Evolutionary conservation across 1,284 basidiomycete species (phyloP), one percentile per base, ranked within the genome.

Genomic region (Caloboletus firmus): DNA sequence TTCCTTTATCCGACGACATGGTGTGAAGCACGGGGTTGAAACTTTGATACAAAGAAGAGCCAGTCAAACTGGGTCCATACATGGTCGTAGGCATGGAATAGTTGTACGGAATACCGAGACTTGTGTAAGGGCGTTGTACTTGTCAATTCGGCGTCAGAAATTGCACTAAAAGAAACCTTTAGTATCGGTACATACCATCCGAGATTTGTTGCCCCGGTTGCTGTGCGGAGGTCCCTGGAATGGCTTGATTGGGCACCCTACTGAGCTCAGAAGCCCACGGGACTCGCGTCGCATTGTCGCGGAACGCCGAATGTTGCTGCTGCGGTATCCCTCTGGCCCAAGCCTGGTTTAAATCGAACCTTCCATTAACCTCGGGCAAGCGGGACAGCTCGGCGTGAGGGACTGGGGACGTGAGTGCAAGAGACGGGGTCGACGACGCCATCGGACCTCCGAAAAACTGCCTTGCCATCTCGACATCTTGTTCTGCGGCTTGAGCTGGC

Each of bases 381-480:
- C 72, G 73, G 18, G 74, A 64, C 41, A 81, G 61, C 32, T 79
- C 76, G 2, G 68, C 62, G n/a, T 72, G 74, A 20, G 69, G 60
- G 34, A 76, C 68, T 50, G 69, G 59, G 60, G 70, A 58, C 57
- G 74, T 32, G 41, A 70, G 51, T 49, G 70, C 66, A 45, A 70
- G 57, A 30, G 71, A 63, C 1, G 62, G 63, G 20, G 70, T 60
- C 15, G 66, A 62, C 35, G 73, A 62, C n/a, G 64, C 65, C 50
- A 70, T 72, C 18, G 74, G 74, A 24, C 72, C 72, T 52, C 86
- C 80, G 63, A 92, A 92, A 71, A 92, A 92, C 57, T 89, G 87
- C 37, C 85, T 83, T 26, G 89, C 89, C 61, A 89, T 80, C n/a
- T 82, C 79, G 45, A 84, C 68, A 69, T 92, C 89, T 49, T 83